phyloP scores from a whole-genome alignment of 352 stramenopile genomes.

The Pythium utonaiense region DNA sequence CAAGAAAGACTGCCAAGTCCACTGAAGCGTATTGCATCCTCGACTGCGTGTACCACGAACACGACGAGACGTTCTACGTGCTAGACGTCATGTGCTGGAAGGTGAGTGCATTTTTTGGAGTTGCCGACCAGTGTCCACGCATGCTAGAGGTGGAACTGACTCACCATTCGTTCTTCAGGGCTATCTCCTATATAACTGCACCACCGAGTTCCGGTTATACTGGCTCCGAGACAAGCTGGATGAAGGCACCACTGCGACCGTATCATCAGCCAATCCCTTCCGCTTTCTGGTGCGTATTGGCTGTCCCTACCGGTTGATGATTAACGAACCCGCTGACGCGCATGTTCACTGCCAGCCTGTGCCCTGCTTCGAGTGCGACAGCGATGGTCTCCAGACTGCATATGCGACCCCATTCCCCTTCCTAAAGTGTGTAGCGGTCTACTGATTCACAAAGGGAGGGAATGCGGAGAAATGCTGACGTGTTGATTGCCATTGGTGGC shows the following conservation, averaged over 20 bases:
- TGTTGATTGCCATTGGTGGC: background rate
- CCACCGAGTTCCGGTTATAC: constrained; percentile 90
- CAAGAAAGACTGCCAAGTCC: constrained; percentile 66
- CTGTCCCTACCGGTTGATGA: background rate
- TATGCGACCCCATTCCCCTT: constrained; percentile 83
- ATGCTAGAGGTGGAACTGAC: background rate
- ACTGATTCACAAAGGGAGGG: background rate
- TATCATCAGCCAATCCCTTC: constrained; percentile 64
- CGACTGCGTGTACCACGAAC: constrained; percentile 91
- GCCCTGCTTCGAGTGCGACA: constrained; percentile 85
- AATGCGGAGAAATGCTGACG: background rate
- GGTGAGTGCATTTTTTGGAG: constrained; percentile 26
- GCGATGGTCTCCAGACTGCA: constrained; percentile 62
- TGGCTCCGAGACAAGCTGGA: constrained; percentile 90
- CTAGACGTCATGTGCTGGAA: constrained; percentile 95
- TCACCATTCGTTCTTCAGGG: constrained; percentile 25
- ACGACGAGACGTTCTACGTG: constrained; percentile 87
- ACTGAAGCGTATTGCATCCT: constrained; percentile 86
- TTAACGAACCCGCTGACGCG: background rate
- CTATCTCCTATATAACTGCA: constrained; percentile 91
- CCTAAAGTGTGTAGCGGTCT: constrained; percentile 78
- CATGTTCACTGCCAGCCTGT: constrained; percentile 41
- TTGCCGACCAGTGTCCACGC: background rate
- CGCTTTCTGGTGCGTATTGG: constrained; percentile 56
- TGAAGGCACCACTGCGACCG: constrained; percentile 49